A percentile compares a stretch with the other conserved stretches of the same genome.
These are phyloP conservation scores for Cryomyces minteri DNA, from an alignment of 495 filamentous ascomycete genomes.

Conservation along the genomic window DNA sequence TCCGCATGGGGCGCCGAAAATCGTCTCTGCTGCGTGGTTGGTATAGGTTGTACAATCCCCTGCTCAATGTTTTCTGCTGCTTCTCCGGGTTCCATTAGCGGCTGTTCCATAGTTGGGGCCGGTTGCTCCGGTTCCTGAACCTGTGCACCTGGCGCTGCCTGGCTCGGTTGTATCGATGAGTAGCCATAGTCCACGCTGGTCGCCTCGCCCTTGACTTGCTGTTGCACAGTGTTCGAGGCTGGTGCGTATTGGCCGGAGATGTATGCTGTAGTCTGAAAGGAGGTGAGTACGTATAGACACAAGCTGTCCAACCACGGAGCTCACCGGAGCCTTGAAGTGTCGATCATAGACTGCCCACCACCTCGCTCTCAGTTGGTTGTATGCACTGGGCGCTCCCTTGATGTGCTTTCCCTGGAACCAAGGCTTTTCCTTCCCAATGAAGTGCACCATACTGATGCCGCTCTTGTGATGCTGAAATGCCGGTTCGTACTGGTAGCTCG, in stretches of 20 bases:
- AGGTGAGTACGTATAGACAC: background rate
- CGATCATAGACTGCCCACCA: conserved; percentile 92
- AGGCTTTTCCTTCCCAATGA: conserved; percentile 81
- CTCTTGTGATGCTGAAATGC: conserved; percentile 87
- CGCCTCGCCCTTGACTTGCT: conserved; percentile 21
- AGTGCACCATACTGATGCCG: conserved; percentile 75
- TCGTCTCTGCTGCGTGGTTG: conserved; percentile 26
- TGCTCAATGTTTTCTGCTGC: conserved; percentile 20
- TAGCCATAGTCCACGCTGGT: conserved; percentile 13
- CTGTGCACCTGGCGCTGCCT: conserved; percentile 1
- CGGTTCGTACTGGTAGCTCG: conserved; percentile 86
- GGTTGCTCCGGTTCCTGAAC: conserved; percentile 7
- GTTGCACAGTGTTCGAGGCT: conserved; percentile 16
- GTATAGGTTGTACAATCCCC: conserved; percentile 20
- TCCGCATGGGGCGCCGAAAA: conserved; percentile 32
- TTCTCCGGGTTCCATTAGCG: conserved; percentile 19
- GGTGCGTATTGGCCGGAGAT: conserved; percentile 3
- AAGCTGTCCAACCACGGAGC: conserved; percentile 5
- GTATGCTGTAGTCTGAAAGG: background rate
- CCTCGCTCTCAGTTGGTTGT: conserved; percentile 56
- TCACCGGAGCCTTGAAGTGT: conserved; percentile 47
- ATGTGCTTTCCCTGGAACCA: conserved; percentile 54
- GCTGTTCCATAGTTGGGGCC: conserved; percentile 15
- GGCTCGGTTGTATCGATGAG: conserved; percentile 5
- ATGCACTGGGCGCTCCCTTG: conserved; percentile 39